A percentile compares a stretch with the other conserved stretches of the same genome.
Evolutionary conservation across 495 filamentous ascomycete species (phyloP).

Genomic region (Lepraria neglecta): DNA sequence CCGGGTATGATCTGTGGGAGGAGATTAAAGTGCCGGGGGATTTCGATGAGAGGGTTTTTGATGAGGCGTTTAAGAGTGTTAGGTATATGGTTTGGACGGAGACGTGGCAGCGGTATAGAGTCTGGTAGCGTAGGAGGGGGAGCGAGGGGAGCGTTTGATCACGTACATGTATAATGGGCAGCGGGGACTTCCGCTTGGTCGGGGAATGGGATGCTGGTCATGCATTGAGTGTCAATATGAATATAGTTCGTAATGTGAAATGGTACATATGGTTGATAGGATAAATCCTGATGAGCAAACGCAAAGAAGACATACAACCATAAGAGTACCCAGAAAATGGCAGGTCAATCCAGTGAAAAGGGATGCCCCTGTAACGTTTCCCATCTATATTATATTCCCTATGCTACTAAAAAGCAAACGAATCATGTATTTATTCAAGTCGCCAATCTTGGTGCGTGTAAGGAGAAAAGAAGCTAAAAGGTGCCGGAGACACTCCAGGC

Average conservation of each 20-base stretch:
- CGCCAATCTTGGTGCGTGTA: neutral
- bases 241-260: too few relatives aligned
- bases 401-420: neutral
- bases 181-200: too few relatives aligned
- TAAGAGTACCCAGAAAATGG: too few relatives aligned
- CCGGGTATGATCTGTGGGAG: conserved; percentile 17
- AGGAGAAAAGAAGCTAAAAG: neutral
- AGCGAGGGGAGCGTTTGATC: too few relatives aligned
- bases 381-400: neutral
- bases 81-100: conserved; percentile 65
- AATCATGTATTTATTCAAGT: neutral
- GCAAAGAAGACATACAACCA: too few relatives aligned
- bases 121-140: conserved; percentile 10
- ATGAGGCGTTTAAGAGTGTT: conserved; percentile 53
- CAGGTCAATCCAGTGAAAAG: too few relatives aligned
- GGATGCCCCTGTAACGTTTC: too few relatives aligned
- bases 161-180: too few relatives aligned
- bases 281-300: too few relatives aligned
- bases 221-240: too few relatives aligned
- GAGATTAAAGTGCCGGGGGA: conserved; percentile 19
- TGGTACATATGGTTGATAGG: too few relatives aligned
- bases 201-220: too few relatives aligned
- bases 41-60: conserved; percentile 52
- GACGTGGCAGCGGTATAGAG: conserved; percentile 48
- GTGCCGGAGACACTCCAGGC: neutral